Percentiles rank a stretch among this genome's conserved stretches.
These are phyloP conservation scores for Benincasa hispida DNA, from an alignment of 306 rosid species.

Conservation along the genomic window DNA sequence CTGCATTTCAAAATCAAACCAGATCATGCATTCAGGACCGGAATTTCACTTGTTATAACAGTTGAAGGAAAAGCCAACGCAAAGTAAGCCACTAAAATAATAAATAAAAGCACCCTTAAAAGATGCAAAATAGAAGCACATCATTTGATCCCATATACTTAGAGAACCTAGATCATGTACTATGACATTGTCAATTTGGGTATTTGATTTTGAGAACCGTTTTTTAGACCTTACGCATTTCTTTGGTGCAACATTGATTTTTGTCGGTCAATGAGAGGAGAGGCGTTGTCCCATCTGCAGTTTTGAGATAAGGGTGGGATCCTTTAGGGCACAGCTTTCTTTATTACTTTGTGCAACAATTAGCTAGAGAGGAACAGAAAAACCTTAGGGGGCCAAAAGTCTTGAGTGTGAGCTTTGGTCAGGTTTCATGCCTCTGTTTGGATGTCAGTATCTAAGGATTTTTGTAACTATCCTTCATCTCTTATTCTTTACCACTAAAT, in stretches of 20 bases:
- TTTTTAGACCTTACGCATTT: not conserved
- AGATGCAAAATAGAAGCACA: not conserved
- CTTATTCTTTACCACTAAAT: not conserved
- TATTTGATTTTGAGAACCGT: not conserved
- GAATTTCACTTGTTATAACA: conserved; percentile 1
- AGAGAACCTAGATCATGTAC: not conserved
- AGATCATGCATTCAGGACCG: conserved; percentile 14
- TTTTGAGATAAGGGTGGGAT: not conserved
- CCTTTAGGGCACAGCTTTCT: not conserved
- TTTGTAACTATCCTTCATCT: not conserved
- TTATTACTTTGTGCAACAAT: not conserved
- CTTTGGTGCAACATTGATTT: not conserved
- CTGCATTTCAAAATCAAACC: conserved; percentile 40
- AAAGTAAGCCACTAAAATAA: not conserved
- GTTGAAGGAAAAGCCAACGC: not conserved
- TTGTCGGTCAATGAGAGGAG: not conserved
- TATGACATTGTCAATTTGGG: not conserved
- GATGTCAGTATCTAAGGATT: not conserved
- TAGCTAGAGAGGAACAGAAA: not conserved
- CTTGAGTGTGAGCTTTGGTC: not conserved
- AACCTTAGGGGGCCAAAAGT: not conserved
- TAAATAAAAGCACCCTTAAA: not conserved
- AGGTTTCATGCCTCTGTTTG: not conserved
- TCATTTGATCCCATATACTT: not conserved
- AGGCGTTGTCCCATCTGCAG: not conserved